These are phyloP conservation scores for Tricholoma terreum DNA, from an alignment of 768 basidiomycete species.

Conservation along the genomic window DNA sequence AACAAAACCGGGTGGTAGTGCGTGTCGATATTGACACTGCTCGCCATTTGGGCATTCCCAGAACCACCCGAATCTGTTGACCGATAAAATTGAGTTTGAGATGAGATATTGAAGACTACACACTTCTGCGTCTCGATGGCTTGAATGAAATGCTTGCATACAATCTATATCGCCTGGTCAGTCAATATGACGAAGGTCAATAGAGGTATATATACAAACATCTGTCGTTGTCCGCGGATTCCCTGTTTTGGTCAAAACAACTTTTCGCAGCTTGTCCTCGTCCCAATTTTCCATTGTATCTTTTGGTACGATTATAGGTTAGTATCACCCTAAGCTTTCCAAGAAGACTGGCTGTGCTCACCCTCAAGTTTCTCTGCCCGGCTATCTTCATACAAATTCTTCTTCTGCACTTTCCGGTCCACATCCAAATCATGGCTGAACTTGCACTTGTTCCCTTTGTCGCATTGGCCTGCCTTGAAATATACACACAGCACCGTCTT, in stretches of 20 bases:
- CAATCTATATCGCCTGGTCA: constrained; percentile 56
- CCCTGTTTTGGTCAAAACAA: constrained; percentile 83
- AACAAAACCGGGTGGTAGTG: constrained; percentile 93
- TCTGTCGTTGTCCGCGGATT: constrained; percentile 93
- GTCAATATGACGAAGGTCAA: neutral
- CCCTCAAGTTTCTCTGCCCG: constrained; percentile 79
- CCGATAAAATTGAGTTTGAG: neutral
- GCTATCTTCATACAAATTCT: constrained; percentile 87
- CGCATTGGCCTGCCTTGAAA: constrained; percentile 90
- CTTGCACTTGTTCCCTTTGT: constrained; percentile 95
- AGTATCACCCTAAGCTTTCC: neutral
- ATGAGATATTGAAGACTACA: constrained; percentile 10
- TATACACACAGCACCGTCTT: constrained; percentile 92
- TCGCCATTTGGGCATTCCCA: constrained; percentile 93
- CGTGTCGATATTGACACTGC: constrained; percentile 90
- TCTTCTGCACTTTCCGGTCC: constrained; percentile 91
- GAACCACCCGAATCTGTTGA: constrained; percentile 82
- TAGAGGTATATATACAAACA: constrained; percentile 39
- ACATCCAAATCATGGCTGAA: constrained; percentile 93
- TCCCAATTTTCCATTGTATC: constrained; percentile 99
- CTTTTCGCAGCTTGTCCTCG: constrained; percentile 86
- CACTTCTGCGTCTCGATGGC: constrained; percentile 91
- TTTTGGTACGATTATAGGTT: constrained; percentile 24
- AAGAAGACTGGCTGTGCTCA: constrained; percentile 28
- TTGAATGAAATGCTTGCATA: constrained; percentile 96